Conservation (phyloP, 2,329 filamentous ascomycete species). For the Monosporascus sp. region DNA sequence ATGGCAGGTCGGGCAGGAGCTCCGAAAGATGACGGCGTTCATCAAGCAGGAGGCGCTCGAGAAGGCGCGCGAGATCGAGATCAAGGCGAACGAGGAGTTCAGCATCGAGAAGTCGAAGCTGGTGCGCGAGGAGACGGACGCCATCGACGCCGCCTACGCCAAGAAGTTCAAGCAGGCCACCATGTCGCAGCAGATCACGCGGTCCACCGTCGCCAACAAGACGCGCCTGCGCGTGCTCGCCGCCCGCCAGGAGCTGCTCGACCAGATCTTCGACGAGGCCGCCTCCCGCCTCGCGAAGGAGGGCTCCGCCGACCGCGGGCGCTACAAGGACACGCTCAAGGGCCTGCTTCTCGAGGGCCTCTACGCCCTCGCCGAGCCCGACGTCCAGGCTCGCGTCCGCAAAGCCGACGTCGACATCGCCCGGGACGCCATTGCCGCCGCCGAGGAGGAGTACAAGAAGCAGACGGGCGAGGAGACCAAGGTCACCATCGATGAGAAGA, state of each 20-base stretch:
- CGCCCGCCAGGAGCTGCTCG: constrained; percentile 84
- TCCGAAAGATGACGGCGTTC: constrained; percentile 99
- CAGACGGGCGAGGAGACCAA: constrained; percentile 64
- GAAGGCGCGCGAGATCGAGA: constrained; percentile 93
- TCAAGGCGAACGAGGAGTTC: constrained; percentile 99
- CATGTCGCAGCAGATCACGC: constrained; percentile 98
- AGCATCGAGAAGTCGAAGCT: constrained; percentile 99
- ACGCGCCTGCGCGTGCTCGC: constrained; percentile 83
- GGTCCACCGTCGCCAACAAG: constrained; percentile 94
- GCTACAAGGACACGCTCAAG: constrained; percentile 74
- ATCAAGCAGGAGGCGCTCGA: constrained; percentile 98
- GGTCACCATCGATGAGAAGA: constrained; percentile 70
- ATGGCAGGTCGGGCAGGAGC: constrained; percentile 87
- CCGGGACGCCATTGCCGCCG: constrained; percentile 73
- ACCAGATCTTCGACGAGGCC: constrained; percentile 81
- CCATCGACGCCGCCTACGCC: constrained; percentile 90
- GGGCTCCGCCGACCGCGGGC: constrained; percentile 61
- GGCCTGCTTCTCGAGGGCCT: constrained; percentile 82
- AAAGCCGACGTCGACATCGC: constrained; percentile 74
- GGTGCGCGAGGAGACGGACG: constrained; percentile 86
- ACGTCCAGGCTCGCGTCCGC: constrained; percentile 68
- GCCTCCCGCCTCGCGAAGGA: constrained; percentile 62
- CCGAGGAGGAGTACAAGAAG: constrained; percentile 79
- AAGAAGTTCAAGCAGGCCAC: constrained; percentile 99
- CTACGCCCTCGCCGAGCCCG: constrained; percentile 80